Evolutionary conservation across 768 basidiomycete species (phyloP).

Genomic region (Lactifluus volemus): DNA sequence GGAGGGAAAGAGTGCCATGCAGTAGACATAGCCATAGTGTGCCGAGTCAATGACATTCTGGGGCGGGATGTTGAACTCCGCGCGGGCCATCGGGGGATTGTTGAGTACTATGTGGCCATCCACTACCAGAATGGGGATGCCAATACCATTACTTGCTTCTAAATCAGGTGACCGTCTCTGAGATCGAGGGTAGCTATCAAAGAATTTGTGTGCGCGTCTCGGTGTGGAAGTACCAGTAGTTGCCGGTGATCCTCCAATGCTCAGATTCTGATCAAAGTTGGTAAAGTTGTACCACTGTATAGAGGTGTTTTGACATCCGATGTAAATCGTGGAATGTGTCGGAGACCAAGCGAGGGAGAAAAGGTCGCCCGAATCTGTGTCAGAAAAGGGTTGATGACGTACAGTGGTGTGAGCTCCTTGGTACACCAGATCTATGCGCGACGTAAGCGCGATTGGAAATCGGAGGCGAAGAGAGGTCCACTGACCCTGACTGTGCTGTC

Average conservation of each 20-base stretch:
- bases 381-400: slow-evolving; percentile 68
- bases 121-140: slow-evolving; percentile 25
- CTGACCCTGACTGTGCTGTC: slow-evolving; percentile 82
- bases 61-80: slow-evolving; percentile 47
- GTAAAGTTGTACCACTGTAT: slow-evolving; percentile 79
- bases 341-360: slow-evolving; percentile 79
- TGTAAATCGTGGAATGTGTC: slow-evolving; percentile 58
- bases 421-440: slow-evolving; percentile 72
- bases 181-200: slow-evolving; percentile 78
- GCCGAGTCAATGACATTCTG: slow-evolving; percentile 78
- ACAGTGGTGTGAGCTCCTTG: slow-evolving; percentile 51
- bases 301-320: slow-evolving; percentile 91
- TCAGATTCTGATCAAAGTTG: background rate
- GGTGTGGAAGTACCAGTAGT: slow-evolving; percentile 24
- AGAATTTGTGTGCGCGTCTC: slow-evolving; percentile 74
- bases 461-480: slow-evolving; percentile 5
- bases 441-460: background rate
- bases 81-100: slow-evolving; percentile 25
- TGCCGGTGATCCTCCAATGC: slow-evolving; percentile 10
- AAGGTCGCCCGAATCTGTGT: slow-evolving; percentile 77
- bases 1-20: slow-evolving; percentile 48
- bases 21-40: slow-evolving; percentile 93
- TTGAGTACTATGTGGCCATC: slow-evolving; percentile 21
- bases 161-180: slow-evolving; percentile 61
- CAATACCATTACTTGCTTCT: slow-evolving; percentile 46